Conservation (phyloP, 1,139 yeast species). For the Pichia sp. region DNA sequence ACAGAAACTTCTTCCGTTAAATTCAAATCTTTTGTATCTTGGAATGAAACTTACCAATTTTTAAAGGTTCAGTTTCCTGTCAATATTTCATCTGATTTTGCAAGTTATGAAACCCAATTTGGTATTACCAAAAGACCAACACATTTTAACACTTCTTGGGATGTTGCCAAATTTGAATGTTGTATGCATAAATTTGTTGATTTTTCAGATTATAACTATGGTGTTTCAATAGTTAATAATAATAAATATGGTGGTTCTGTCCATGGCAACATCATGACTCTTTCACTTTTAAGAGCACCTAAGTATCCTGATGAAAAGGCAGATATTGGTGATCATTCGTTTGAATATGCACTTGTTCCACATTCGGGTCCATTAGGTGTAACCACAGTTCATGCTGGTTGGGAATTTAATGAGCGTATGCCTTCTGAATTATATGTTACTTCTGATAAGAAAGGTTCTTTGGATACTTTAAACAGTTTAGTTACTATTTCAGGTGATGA, state of each 20-base stretch:
- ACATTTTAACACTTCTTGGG: slow-evolving; percentile 93
- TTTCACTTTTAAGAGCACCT: slow-evolving; percentile 77
- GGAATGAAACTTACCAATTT: slow-evolving; percentile 87
- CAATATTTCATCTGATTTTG: slow-evolving; percentile 65
- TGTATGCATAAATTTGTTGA: slow-evolving; percentile 94
- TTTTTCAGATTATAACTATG: slow-evolving; percentile 76
- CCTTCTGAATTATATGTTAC: slow-evolving; percentile 18
- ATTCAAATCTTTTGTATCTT: slow-evolving; percentile 66
- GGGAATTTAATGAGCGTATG: slow-evolving; percentile 63
- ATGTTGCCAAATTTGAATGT: slow-evolving; percentile 91
- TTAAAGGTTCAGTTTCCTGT: slow-evolving; percentile 94
- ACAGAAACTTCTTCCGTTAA: slow-evolving; percentile 32
- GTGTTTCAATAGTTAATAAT: slow-evolving; percentile 81
- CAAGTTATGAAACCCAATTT: slow-evolving; percentile 88
- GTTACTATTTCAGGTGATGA: slow-evolving; percentile 40
- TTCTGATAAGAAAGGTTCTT: slow-evolving; percentile 9
- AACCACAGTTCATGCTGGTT: slow-evolving; percentile 67
- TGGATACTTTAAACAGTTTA: slow-evolving; percentile 19
- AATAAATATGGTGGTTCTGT: slow-evolving; percentile 87
- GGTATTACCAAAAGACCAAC: slow-evolving; percentile 90
- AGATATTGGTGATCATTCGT: slow-evolving; percentile 83
- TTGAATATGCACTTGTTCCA: slow-evolving; percentile 80
- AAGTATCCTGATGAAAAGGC: slow-evolving; percentile 90
- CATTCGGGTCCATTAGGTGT: slow-evolving; percentile 62
- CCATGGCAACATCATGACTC: slow-evolving; percentile 82